Percentiles rank a stretch among this genome's conserved stretches.
Evolutionary conservation across 2,329 filamentous ascomycete genomes (phyloP).

Genomic region (Alternaria consortialis): DNA sequence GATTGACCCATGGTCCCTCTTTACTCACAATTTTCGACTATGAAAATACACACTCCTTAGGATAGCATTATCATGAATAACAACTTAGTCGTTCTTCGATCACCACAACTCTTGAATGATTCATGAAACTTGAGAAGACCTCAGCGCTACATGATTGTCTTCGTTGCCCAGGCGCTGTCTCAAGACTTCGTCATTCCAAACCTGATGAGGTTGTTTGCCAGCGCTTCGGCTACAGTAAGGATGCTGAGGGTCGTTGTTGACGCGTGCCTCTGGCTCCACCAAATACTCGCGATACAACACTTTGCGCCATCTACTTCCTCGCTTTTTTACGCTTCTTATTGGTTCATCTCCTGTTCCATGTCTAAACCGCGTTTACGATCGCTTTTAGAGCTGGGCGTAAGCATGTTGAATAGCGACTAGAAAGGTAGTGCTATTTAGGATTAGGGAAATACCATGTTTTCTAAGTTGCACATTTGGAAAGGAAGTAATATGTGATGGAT

Average conservation of each 20-base stretch:
- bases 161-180: background rate
- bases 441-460: too few relatives aligned
- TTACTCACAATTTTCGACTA: background rate
- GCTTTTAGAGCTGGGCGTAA: too few relatives aligned
- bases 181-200: background rate
- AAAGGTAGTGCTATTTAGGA: too few relatives aligned
- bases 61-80: conserved; percentile 3
- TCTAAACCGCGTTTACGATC: background rate
- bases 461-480: too few relatives aligned
- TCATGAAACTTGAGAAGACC: background rate
- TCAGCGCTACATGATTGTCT: background rate
- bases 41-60: background rate
- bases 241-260: background rate
- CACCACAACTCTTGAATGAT: background rate
- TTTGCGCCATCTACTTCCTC: background rate
- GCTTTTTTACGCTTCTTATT: background rate
- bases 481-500: too few relatives aligned
- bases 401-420: too few relatives aligned
- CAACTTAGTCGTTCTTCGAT: background rate
- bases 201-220: background rate
- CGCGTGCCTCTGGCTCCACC: background rate
- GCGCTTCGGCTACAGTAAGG: background rate
- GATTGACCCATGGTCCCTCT: conserved; percentile 23
- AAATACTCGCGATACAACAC: too few relatives aligned
- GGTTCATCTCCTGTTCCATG: background rate